These are phyloP conservation scores for Globisporangium viniferum DNA, from an alignment of 352 stramenopile genomes.

Conservation along the genomic window DNA sequence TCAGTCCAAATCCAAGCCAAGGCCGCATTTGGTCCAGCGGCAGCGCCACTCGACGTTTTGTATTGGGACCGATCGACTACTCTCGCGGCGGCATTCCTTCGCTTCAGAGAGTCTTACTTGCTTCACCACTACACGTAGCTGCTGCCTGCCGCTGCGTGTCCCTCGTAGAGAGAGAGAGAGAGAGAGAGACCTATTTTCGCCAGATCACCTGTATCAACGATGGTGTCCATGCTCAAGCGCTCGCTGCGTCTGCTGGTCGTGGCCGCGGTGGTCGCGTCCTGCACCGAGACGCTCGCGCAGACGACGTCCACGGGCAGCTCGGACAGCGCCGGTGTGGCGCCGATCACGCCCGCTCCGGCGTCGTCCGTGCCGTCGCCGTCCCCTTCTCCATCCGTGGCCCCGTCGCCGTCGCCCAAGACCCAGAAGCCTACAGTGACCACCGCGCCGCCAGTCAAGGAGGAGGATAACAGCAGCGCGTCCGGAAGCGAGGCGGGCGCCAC, in stretches of 20 bases:
- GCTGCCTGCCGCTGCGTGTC: not conserved
- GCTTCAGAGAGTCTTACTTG: slow-evolving; percentile 11
- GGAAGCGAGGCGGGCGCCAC: slow-evolving; percentile 13
- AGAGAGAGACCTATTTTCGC: not conserved
- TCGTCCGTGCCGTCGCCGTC: slow-evolving; percentile 5
- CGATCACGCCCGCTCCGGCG: not conserved
- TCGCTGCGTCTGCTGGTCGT: slow-evolving; percentile 12
- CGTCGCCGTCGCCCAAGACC: slow-evolving; percentile 22
- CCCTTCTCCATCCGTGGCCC: slow-evolving; percentile 19
- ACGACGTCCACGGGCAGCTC: slow-evolving; percentile 1
- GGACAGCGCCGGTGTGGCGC: not conserved
- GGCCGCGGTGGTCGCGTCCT: slow-evolving; percentile 7
- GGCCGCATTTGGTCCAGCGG: not conserved
- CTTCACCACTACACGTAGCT: not conserved
- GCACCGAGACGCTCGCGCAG: slow-evolving; percentile 2
- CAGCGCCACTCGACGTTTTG: not conserved
- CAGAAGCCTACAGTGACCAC: slow-evolving; percentile 25
- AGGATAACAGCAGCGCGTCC: slow-evolving; percentile 1
- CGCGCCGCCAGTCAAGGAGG: slow-evolving; percentile 10
- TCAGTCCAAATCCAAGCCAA: not conserved
- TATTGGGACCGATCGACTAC: slow-evolving; percentile 6
- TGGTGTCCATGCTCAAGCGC: slow-evolving; percentile 13
- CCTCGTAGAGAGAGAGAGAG: not conserved
- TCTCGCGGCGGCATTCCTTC: not conserved
- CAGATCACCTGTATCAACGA: not conserved